These are phyloP conservation scores for Wickerhamomyces sydowiorum DNA, from an alignment of 805 yeast genomes.

Conservation along the genomic window DNA sequence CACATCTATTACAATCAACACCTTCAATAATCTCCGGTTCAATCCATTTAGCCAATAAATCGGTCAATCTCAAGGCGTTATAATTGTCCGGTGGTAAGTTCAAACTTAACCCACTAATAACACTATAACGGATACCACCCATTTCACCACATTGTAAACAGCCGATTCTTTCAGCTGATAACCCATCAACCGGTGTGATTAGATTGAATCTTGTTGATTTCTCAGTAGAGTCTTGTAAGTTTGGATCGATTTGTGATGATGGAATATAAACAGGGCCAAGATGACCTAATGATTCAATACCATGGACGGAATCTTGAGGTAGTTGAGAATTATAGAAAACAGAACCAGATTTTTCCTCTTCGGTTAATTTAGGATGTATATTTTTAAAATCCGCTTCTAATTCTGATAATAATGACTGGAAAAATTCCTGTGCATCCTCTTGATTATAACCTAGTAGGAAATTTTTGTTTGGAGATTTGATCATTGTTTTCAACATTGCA, in stretches of 20 bases:
- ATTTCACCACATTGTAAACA: constrained; percentile 89
- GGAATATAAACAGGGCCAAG: constrained; percentile 67
- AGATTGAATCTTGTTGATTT: constrained; percentile 49
- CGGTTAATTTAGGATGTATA: constrained; percentile 17
- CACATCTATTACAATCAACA: constrained; percentile 93
- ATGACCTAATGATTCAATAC: constrained; percentile 45
- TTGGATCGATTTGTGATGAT: constrained; percentile 73
- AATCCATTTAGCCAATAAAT: constrained; percentile 59
- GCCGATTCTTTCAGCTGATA: constrained; percentile 83
- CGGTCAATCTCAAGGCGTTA: constrained; percentile 40
- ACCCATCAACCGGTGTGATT: constrained; percentile 89
- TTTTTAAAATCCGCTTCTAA: constrained; percentile 52
- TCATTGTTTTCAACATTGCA: constrained; percentile 57
- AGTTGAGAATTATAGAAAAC: constrained; percentile 16
- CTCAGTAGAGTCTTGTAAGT: constrained; percentile 35
- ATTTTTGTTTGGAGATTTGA: constrained; percentile 72
- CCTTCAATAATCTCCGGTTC: constrained; percentile 85
- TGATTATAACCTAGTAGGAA: constrained; percentile 82
- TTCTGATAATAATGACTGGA: constrained; percentile 68
- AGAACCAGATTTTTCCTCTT: neutral
- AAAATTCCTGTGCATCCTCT: constrained; percentile 96
- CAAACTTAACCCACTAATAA: constrained; percentile 66
- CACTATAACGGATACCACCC: constrained; percentile 85
- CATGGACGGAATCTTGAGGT: constrained; percentile 30
- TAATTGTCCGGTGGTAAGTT: constrained; percentile 52